These are phyloP conservation scores for Ascodesmis nigricans DNA, from an alignment of 495 filamentous ascomycete species.

Conservation along the genomic window DNA sequence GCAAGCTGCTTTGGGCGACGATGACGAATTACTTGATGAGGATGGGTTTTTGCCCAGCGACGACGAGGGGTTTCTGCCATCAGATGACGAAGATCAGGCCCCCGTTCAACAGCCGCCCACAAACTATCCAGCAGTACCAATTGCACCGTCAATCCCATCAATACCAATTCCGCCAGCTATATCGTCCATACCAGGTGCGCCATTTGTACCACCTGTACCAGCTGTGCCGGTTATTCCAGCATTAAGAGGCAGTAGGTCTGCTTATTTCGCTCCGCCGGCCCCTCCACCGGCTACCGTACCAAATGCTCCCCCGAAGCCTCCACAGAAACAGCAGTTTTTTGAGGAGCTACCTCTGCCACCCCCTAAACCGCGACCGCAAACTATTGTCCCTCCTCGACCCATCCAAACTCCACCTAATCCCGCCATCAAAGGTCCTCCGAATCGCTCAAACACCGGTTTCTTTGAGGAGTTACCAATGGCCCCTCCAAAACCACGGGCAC, in stretches of 20 bases:
- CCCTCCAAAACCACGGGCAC: conserved; percentile 33
- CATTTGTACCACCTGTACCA: conserved; percentile 26
- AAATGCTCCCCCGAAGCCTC: conserved; percentile 11
- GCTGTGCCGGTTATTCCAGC: too few relatives aligned
- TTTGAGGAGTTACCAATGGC: conserved; percentile 63
- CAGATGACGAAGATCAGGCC: conserved; percentile 24
- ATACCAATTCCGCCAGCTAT: conserved; percentile 15
- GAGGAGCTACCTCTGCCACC: conserved; percentile 59
- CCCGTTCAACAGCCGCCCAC: conserved; percentile 2
- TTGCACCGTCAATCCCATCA: conserved; percentile 23
- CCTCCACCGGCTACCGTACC: conserved; percentile 19
- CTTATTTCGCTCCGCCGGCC: conserved; percentile 24
- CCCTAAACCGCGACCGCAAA: conserved; percentile 32
- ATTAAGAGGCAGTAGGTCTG: conserved; percentile 39
- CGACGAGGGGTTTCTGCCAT: conserved; percentile 49
- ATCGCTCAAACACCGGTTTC: too few relatives aligned
- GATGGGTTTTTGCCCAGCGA: conserved; percentile 46
- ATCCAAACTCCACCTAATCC: too few relatives aligned
- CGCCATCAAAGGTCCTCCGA: too few relatives aligned
- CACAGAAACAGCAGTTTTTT: conserved; percentile 18
- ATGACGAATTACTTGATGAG: conserved; percentile 51
- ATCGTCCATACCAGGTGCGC: conserved; percentile 23
- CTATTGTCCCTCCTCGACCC: too few relatives aligned
- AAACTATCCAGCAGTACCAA: not conserved
- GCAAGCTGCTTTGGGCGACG: conserved; percentile 58